Base-by-base conservation (phyloP, 345 rosid species). In the Draba incana region DNA sequence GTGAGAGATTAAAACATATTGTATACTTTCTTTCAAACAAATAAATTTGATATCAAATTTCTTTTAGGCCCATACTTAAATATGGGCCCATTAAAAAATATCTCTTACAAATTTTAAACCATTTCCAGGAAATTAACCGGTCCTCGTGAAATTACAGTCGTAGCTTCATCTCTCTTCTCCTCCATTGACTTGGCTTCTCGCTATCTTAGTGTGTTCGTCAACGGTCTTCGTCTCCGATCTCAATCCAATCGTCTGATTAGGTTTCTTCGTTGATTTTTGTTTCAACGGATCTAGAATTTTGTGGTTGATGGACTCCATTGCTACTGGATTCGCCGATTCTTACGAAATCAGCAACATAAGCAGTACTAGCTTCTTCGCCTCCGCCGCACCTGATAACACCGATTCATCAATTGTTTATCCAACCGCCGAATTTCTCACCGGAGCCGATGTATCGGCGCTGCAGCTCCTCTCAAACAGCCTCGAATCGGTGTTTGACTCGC, bases 331-430 rank as follows among this genome's bases (percentile, higher is more conserved):
- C 58, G 79, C 86, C 28, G 91, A 86, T 81, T 87, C 94, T 0
- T 83, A 82, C 66, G 92, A 85, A 38, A 78, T 80, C 69, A 87
- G 81, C 74, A 82, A 81, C 79, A 84, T 81, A 77, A 80, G 92
- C 82, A 71, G 75, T 13, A 80, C 80, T 66, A 82, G 84, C 70
- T 62, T 69, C 47, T 77, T 75, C 50, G 71, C 72, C 31, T 10
- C 63, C 13, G 24, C 68, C 10, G 69, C 48, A 14, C 63, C 63
- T 2, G 73, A 66, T 44, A 30, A 16, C 62, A 30, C 53, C 38
- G 68, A 12, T 0, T 62, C 79, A 9, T 75, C 86, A 3, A 37
- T 57, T 10, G 53, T 46, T 52, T 68, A 47, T 39, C 61, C 80
- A 4, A 14, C 45, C 4, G 11, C 69, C 1, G 70, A 66, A n/a